A percentile compares a stretch with the other conserved stretches of the same genome.
Evolutionary conservation across 306 rosid species (phyloP).

Genomic region (Myrica gale): DNA sequence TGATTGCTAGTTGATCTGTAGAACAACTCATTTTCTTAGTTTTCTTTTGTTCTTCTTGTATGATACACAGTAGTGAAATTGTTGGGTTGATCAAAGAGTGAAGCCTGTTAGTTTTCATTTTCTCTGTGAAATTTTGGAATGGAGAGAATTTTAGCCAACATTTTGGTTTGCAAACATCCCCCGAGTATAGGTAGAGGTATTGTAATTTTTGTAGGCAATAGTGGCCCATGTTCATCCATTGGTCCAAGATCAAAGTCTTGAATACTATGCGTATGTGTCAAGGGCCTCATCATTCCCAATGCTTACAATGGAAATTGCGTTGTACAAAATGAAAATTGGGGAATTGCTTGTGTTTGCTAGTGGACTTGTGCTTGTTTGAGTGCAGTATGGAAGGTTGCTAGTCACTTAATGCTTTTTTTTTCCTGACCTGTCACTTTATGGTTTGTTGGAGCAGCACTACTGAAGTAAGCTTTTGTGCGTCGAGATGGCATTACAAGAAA

Average conservation of each 20-base stretch:
- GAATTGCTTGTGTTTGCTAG: background rate
- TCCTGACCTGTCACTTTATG: background rate
- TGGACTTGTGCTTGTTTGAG: background rate
- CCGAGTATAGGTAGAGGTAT: background rate
- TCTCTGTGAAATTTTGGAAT: no score
- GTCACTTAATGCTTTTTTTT: background rate
- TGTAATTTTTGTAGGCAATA: background rate
- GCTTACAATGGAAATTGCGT: background rate
- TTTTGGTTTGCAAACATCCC: no score
- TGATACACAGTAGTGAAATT: background rate
- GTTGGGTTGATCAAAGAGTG: background rate
- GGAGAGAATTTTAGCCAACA: no score
- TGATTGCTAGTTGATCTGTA: background rate
- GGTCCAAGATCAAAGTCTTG: background rate
- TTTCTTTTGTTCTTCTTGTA: background rate
- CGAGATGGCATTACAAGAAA: constrained; percentile 65
- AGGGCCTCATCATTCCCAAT: background rate
- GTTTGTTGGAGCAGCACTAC: background rate
- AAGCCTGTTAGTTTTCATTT: no score
- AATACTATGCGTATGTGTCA: background rate
- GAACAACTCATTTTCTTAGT: background rate
- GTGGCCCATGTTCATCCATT: background rate
- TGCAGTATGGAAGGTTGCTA: background rate
- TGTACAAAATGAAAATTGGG: background rate
- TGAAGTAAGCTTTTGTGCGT: background rate